Evolutionary conservation across 768 basidiomycete species (phyloP).

Genomic region (Russula sp.): DNA sequence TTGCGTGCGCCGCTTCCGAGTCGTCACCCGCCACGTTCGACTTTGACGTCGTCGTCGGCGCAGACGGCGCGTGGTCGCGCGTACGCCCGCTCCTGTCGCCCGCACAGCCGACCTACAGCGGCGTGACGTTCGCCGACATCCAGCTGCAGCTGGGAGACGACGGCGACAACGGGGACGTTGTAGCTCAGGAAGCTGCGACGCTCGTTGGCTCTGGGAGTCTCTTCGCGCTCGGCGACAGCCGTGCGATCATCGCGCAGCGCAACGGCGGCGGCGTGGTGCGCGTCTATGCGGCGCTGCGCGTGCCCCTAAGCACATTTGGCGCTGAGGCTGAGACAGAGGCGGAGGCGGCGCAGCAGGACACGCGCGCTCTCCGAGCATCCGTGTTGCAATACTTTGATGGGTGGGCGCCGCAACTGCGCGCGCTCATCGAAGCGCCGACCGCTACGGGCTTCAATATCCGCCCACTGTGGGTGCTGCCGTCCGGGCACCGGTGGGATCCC

Average conservation of each 20-base stretch:
- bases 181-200: neutral
- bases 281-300: conserved; percentile 11
- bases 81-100: conserved; percentile 33
- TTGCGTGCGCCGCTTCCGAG: neutral
- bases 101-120: conserved; percentile 32
- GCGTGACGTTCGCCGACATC: conserved; percentile 24
- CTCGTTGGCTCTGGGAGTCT: conserved; percentile 31
- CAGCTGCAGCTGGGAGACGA: conserved; percentile 26
- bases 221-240: conserved; percentile 27
- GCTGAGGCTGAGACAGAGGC: neutral
- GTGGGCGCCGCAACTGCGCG: conserved; percentile 14
- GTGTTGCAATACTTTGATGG: neutral
- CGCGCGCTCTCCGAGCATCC: neutral
- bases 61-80: conserved; percentile 40
- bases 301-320: conserved; percentile 1
- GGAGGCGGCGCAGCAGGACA: neutral
- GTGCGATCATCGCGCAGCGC: conserved; percentile 31
- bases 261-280: conserved; percentile 28
- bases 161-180: too few species aligned
- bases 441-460: conserved; percentile 16
- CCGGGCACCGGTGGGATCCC: conserved; percentile 19
- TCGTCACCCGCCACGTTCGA: neutral
- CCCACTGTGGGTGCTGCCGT: conserved; percentile 20
- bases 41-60: conserved; percentile 32
- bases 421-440: conserved; percentile 14